Evolutionary conservation across 805 yeast species (phyloP).

Genomic region (Candida montana): DNA sequence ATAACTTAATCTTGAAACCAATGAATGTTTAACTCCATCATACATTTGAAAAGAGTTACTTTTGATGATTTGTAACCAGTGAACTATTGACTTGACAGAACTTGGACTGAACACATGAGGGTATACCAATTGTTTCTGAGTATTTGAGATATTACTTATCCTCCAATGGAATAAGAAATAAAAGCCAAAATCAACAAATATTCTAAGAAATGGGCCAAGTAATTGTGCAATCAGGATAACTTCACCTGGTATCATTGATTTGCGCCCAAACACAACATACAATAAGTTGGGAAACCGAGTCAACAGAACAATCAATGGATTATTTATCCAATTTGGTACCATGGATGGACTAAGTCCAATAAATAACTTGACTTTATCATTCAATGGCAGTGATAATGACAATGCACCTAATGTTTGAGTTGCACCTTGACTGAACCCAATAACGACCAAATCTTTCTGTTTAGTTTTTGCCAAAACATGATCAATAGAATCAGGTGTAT

Average conservation of each 20-base stretch:
- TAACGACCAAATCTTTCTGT: conserved; percentile 57
- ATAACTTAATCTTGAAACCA: conserved; percentile 1
- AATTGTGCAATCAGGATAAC: conserved; percentile 73
- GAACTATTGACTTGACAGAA: conserved; percentile 88
- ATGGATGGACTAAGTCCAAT: conserved; percentile 92
- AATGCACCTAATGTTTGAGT: conserved; percentile 90
- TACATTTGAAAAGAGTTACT: conserved; percentile 82
- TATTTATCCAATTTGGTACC: conserved; percentile 81
- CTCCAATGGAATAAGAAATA: conserved; percentile 74
- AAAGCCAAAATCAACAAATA: conserved; percentile 67
- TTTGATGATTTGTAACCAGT: conserved; percentile 89
- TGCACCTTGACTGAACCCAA: conserved; percentile 92
- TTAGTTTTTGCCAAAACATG: conserved; percentile 55
- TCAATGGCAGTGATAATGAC: conserved; percentile 61
- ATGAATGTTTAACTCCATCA: conserved; percentile 47
- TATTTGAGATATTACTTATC: conserved; percentile 58
- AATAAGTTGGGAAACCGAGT: conserved; percentile 72
- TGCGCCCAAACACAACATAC: conserved; percentile 69
- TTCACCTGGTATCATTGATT: conserved; percentile 67
- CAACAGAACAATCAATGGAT: conserved; percentile 68
- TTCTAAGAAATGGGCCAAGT: conserved; percentile 70
- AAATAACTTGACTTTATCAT: conserved; percentile 47
- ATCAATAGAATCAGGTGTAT: conserved; percentile 80
- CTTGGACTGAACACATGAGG: conserved; percentile 89
- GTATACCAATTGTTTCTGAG: conserved; percentile 76